Percentiles rank a stretch among this genome's conserved stretches.
These are phyloP conservation scores for Mollisiaceae sp. DNA, from an alignment of 2,329 filamentous ascomycete genomes.

Conservation along the genomic window DNA sequence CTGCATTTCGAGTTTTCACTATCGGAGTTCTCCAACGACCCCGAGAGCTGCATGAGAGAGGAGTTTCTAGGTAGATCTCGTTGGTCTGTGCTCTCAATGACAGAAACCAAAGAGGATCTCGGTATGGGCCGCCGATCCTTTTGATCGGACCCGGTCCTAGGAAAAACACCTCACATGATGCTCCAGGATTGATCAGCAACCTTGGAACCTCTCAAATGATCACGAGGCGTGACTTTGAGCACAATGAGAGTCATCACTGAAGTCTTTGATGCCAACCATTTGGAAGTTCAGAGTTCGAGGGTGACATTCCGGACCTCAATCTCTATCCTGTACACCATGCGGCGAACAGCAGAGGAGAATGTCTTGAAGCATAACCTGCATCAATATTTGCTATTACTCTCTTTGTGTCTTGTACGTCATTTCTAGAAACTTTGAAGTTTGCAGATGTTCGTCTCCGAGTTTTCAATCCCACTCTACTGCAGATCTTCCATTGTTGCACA, in stretches of 20 bases:
- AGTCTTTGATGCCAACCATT: background rate
- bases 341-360: no score
- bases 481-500: background rate
- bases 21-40: background rate
- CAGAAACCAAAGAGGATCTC: background rate
- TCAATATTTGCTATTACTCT: no score
- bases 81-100: background rate
- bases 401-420: no score
- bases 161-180: conserved; percentile 5
- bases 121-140: background rate
- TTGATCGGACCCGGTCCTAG: background rate
- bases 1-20: background rate
- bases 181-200: background rate
- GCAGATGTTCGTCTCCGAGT: no score
- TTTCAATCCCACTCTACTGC: background rate
- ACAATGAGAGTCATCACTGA: background rate
- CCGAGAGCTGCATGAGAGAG: background rate
- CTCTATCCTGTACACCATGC: no score
- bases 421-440: no score
- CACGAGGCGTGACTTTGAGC: background rate
- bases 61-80: background rate
- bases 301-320: no score
- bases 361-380: no score
- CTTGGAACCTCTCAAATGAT: background rate
- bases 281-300: background rate